Base-by-base conservation (phyloP, 495 filamentous ascomycete species). In the Tuber borchii region DNA sequence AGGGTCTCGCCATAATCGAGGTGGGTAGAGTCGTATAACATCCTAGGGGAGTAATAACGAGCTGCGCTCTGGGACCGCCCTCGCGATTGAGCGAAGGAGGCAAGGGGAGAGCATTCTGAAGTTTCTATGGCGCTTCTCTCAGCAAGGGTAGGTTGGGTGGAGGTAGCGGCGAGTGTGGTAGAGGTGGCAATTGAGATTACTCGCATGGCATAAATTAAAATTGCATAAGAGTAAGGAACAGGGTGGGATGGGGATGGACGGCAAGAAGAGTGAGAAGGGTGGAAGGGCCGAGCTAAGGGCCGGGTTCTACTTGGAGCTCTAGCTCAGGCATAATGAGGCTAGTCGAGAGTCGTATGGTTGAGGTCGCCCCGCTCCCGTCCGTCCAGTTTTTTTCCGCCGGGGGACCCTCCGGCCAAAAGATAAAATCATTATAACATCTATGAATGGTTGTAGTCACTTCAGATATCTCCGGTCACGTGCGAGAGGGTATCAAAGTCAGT, bases 31-130 rank as follows among this genome's bases (percentile, higher is more conserved):
- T 2, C 37, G 73, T 46, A 22, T 34, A 6, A 22, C 34, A 19
- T n/a, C n/a, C 34, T 34, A 39, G 69, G 22, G 74, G 5, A 71
- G 77, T 34, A 51, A 45, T 72, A 71, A 20, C 42, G 70, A 69
- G 45, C 39, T 70, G 22, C 72, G 72, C 72, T 69, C 26, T 22
- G 71, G 70, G 8, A 51, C 69, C 40, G 71, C 51, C 74, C 79
- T 74, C 71, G 80, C 71, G 73, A 82, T 71, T 56, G 79, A 26
- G 72, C 80, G 79, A 37, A 79, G 72, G 56, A 82, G 48, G 73
- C 68, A 70, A 69, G 74, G 72, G 43, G 79, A 79, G 56, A 82
- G 74, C 80, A 82, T 82, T 45, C 31, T 45, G 45, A 16, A 2
- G 40, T 43, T 39, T 69, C 45, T 39, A 31, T 2, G 71, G 8